phyloP scores from a whole-genome alignment of 164 flowering plant species.

The Pachysandra terminalis region DNA sequence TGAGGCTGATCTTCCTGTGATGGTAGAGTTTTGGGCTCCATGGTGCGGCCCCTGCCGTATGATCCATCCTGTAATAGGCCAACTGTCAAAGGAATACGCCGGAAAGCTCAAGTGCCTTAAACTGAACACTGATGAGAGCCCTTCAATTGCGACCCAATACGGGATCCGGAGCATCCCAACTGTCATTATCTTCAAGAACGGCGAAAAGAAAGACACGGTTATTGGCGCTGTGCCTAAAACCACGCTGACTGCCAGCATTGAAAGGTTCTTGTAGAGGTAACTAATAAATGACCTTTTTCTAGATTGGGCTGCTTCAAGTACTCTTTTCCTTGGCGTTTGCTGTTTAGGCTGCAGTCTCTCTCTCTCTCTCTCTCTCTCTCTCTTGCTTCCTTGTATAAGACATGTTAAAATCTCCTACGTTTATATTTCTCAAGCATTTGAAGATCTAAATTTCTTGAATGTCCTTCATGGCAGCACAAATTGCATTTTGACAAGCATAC shows the following conservation, averaged over 20 bases:
- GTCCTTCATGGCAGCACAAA: too few species aligned
- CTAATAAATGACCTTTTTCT: constrained; percentile 11
- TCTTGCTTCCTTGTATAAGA: neutral
- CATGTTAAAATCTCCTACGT: neutral
- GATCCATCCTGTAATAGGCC: constrained; percentile 77
- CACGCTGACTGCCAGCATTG: constrained; percentile 64
- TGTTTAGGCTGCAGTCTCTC: constrained; percentile 4
- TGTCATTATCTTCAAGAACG: constrained; percentile 75
- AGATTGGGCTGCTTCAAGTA: constrained; percentile 3
- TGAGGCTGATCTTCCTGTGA: constrained; percentile 49
- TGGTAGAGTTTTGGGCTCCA: constrained; percentile 96
- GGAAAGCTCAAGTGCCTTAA: constrained; percentile 82
- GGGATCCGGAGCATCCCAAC: constrained; percentile 93
- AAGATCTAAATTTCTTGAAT: too few species aligned
- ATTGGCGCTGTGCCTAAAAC: constrained; percentile 90
- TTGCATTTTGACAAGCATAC: too few species aligned
- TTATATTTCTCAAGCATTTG: too few species aligned
- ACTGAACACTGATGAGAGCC: constrained; percentile 78
- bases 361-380: neutral
- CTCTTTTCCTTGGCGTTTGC: neutral
- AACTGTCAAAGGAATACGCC: constrained; percentile 55
- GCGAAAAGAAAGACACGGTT: constrained; percentile 84
- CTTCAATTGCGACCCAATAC: constrained; percentile 58
- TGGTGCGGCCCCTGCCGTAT: constrained; percentile 98
- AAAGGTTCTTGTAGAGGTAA: constrained; percentile 58